Evolutionary conservation across 352 stramenopile genomes (phyloP).

Genomic region (Chrysophaeum taylorii): DNA sequence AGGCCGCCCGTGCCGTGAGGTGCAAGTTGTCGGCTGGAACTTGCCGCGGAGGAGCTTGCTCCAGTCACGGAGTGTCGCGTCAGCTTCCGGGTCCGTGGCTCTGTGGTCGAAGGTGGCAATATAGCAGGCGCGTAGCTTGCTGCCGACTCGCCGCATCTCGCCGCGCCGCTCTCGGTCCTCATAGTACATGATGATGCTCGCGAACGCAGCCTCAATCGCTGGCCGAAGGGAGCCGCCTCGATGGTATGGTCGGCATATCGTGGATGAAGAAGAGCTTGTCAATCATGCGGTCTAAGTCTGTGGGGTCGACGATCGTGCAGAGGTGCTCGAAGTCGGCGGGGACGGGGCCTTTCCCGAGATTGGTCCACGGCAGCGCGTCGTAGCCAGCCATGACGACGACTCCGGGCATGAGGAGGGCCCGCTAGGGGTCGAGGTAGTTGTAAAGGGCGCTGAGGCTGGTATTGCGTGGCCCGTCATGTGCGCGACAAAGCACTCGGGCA

Average conservation of each 20-base stretch:
- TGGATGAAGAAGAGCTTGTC: neutral
- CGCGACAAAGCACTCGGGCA: neutral
- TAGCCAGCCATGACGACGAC: neutral
- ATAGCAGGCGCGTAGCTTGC: neutral
- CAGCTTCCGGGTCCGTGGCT: too few relatives aligned
- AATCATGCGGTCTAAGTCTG: neutral
- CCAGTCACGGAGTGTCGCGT: too few relatives aligned
- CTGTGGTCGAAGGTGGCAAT: slow-evolving; percentile 8
- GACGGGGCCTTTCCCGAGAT: neutral
- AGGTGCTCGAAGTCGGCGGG: neutral
- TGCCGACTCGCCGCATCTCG: neutral
- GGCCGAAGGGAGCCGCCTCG: too few relatives aligned
- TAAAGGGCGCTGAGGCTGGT: neutral
- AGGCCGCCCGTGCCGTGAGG: neutral
- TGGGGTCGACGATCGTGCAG: neutral
- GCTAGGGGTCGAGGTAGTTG: neutral
- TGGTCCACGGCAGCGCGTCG: neutral
- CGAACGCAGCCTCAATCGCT: too few relatives aligned
- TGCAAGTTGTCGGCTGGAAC: neutral
- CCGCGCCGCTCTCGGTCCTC: neutral
- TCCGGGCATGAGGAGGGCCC: neutral
- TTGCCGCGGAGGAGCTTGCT: too few relatives aligned
- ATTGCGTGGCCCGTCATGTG: neutral
- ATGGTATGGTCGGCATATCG: too few relatives aligned
- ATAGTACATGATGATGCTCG: neutral